Evolutionary conservation across 805 yeast genomes (phyloP).

Genomic region (Tetrapisispora phaffii): DNA sequence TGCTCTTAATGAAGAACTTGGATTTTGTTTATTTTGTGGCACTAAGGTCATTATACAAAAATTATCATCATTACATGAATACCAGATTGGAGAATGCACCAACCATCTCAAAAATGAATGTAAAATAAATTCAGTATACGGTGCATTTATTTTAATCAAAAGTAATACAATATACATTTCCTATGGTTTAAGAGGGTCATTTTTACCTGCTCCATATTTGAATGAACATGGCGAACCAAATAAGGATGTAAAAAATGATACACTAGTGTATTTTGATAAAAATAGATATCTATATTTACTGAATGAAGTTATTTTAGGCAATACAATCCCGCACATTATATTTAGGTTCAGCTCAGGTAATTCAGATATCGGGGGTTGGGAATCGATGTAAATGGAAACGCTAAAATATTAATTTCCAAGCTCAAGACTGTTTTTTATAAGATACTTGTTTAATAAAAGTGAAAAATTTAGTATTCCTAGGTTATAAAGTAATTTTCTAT

Average conservation of each 20-base stretch:
- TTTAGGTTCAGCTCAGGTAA: conserved; percentile 72
- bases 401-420: too few relatives aligned
- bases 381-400: conserved; percentile 36
- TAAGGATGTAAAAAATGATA: conserved; percentile 57
- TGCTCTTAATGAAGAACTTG: conserved; percentile 50
- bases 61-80: conserved; percentile 37
- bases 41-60: conserved; percentile 57
- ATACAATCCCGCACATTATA: conserved; percentile 65
- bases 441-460: too few relatives aligned
- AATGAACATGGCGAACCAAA: conserved; percentile 84
- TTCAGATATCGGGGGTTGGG: conserved; percentile 94
- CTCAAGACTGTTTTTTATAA: too few relatives aligned
- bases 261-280: conserved; percentile 58
- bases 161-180: conserved; percentile 36
- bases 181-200: conserved; percentile 67
- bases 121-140: conserved; percentile 15
- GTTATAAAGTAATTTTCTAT: not conserved
- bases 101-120: conserved; percentile 59
- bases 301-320: conserved; percentile 64
- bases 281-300: conserved; percentile 57
- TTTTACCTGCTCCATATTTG: conserved; percentile 71
- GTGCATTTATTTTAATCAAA: conserved; percentile 19
- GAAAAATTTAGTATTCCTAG: not conserved
- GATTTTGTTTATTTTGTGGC: conserved; percentile 80
- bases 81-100: conserved; percentile 66